phyloP scores from a whole-genome alignment of 2,329 filamentous ascomycete genomes.

The Exophiala phaeomuriformis region DNA sequence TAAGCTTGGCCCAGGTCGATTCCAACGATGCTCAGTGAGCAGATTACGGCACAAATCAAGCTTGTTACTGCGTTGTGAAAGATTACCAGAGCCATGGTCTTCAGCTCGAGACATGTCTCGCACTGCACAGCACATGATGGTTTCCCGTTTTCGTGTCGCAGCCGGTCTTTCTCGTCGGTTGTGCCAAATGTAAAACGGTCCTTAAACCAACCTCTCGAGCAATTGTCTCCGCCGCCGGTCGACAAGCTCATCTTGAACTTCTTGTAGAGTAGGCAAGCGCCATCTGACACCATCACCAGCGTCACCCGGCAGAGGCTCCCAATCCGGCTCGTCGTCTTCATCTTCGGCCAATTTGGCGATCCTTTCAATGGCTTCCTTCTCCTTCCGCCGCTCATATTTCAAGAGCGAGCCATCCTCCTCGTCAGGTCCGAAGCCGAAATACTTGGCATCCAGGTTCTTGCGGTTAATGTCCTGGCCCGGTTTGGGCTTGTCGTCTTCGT shows the following conservation, averaged over 20 bases:
- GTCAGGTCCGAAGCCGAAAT: constrained; percentile 90
- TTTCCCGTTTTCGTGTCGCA: too few relatives aligned
- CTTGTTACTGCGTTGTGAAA: too few relatives aligned
- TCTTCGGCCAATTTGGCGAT: constrained; percentile 52
- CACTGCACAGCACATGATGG: too few relatives aligned
- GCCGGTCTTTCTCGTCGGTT: too few relatives aligned
- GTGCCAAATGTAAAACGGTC: background rate
- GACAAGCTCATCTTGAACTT: constrained; percentile 90
- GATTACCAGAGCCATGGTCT: too few relatives aligned
- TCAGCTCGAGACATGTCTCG: too few relatives aligned
- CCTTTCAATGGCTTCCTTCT: constrained; percentile 68
- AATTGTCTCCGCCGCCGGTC: constrained; percentile 76
- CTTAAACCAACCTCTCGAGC: constrained; percentile 62
- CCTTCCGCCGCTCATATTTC: constrained; percentile 73
- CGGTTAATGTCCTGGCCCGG: constrained; percentile 33
- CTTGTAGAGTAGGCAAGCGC: constrained; percentile 76
- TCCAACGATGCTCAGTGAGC: too few relatives aligned
- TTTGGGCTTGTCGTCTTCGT: constrained; percentile 44
- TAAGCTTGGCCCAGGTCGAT: too few relatives aligned
- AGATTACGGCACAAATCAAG: too few relatives aligned
- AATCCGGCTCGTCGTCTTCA: constrained; percentile 58
- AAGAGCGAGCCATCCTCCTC: constrained; percentile 81
- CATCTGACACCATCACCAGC: constrained; percentile 72
- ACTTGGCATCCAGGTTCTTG: constrained; percentile 79
- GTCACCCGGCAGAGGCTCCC: constrained; percentile 84